Percentiles rank a stretch among this genome's conserved stretches.
Evolutionary conservation across 2,329 filamentous ascomycete genomes (phyloP).

Genomic region (Phaeosphaeriaceae sp.): DNA sequence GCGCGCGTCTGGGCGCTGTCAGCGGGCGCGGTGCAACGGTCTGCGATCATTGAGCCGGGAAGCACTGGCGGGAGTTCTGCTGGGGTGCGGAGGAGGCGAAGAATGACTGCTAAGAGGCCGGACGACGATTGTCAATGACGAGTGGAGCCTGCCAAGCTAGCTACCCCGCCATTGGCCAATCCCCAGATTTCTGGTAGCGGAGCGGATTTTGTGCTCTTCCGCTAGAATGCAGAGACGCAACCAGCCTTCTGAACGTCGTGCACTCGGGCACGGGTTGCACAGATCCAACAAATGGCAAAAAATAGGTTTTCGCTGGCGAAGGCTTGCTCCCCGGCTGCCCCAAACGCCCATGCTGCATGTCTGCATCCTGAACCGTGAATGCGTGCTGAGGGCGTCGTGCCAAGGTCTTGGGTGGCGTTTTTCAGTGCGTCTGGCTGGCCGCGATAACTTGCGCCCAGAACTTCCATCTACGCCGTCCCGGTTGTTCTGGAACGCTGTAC

Average conservation of each 20-base stretch:
- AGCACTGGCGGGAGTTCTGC: conserved; percentile 14
- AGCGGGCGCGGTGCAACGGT: conserved; percentile 12
- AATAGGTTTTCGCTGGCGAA: conserved; percentile 9
- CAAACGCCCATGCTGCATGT: conserved; percentile 18
- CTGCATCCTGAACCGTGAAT: conserved; percentile 28
- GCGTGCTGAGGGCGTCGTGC: conserved; percentile 26
- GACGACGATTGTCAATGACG: not conserved
- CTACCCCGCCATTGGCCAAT: conserved; percentile 1
- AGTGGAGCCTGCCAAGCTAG: not conserved
- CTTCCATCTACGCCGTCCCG: conserved; percentile 30
- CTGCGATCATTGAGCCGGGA: conserved; percentile 8
- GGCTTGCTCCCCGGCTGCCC: conserved; percentile 34
- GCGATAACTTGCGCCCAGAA: conserved; percentile 32
- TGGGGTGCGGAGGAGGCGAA: not conserved
- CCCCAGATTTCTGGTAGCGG: conserved; percentile 3
- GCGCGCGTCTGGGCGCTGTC: conserved; percentile 22
- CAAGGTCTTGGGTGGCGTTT: conserved; percentile 49
- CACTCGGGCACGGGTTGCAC: not conserved
- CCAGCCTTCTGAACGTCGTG: not conserved
- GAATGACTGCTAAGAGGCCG: not conserved
- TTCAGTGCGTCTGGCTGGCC: conserved; percentile 31
- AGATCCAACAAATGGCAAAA: not conserved
- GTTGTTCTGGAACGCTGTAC: conserved; percentile 42
- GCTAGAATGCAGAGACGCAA: not conserved
- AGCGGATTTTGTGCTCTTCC: conserved; percentile 1